phyloP scores from a whole-genome alignment of 2,329 filamentous ascomycete species.

The Periglandula ipomoeae region DNA sequence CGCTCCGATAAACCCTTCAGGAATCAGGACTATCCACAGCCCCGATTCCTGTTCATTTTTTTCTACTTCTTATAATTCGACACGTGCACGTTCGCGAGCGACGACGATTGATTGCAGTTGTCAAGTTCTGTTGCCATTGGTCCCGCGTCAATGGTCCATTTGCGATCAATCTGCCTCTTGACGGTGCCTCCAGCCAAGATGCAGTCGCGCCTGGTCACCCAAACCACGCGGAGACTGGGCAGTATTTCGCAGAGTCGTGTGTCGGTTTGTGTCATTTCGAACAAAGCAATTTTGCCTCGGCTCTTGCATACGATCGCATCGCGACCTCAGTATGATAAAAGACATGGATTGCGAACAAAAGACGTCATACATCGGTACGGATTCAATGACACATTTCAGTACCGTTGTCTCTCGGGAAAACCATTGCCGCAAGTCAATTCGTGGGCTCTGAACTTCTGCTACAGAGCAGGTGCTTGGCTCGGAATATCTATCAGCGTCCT shows the following conservation, averaged over 20 bases:
- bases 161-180: background rate
- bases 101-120: background rate
- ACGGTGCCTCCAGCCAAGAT: background rate
- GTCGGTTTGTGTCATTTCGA: background rate
- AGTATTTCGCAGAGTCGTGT: background rate
- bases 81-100: background rate
- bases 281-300: background rate
- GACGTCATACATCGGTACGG: background rate
- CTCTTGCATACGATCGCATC: background rate
- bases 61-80: background rate
- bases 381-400: background rate
- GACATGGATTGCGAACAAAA: background rate
- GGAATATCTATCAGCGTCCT: slow-evolving; percentile 69
- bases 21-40: background rate
- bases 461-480: slow-evolving; percentile 50
- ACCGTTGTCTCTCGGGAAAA: slow-evolving; percentile 36
- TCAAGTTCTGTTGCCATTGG: background rate
- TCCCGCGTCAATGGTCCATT: background rate
- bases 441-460: slow-evolving; percentile 47
- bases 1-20: background rate
- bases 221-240: background rate
- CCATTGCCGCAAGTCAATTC: slow-evolving; percentile 41
- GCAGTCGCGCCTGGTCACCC: background rate
- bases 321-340: background rate
- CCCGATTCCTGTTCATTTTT: background rate